Evolutionary conservation across 805 yeast species (phyloP), one percentile per base, ranked within the genome.

Genomic region (Candida namnaoensis): DNA sequence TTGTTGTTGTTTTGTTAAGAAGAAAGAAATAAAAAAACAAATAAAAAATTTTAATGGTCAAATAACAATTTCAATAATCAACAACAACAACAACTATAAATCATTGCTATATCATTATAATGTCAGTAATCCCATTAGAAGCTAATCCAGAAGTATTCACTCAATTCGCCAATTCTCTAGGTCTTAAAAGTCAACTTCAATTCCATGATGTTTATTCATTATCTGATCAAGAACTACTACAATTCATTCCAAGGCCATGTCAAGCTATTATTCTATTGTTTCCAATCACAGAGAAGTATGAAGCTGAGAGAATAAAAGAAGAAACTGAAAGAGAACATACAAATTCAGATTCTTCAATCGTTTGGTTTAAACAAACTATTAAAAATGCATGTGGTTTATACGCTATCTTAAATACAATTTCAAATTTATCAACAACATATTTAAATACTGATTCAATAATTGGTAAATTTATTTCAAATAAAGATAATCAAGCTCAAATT

Each of bases 361-460:
- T 71, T n/a, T 93, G 98, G 97, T 77, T 80, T 51, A 78, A 77
- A 49, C 99, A 91, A 54, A 79, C 88, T 1, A 76, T 93, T 14
- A 76, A 75, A 47, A 91, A 91, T 57, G 95, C 95, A 0, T 91
- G 99, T 65, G 99, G 99, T 5, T 72, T 95, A 30, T 87, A 84
- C 61, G 98, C 96, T 0, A 59, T 93, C 37, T 64, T 91, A 23
- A 97, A 91, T 52, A 68, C 80, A 0, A 50, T 74, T 8, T 58
- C 71, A 6, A 69, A 69, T 35, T 60, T 72, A 38, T 60, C 58
- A 10, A 49, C 59, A 5, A 61, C 63, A 7, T 37, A 41, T 6
- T 51, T 46, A 38, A 41, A 43, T 13, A 34, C 37, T 12, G 40
- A 41, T 15, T 46, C 56, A 4, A 43, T 24, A 32, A 42, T 50